Percentiles rank a stretch among this genome's conserved stretches.
These are phyloP conservation scores for Phytophthora palmivora DNA, from an alignment of 352 stramenopile species.

Conservation along the genomic window DNA sequence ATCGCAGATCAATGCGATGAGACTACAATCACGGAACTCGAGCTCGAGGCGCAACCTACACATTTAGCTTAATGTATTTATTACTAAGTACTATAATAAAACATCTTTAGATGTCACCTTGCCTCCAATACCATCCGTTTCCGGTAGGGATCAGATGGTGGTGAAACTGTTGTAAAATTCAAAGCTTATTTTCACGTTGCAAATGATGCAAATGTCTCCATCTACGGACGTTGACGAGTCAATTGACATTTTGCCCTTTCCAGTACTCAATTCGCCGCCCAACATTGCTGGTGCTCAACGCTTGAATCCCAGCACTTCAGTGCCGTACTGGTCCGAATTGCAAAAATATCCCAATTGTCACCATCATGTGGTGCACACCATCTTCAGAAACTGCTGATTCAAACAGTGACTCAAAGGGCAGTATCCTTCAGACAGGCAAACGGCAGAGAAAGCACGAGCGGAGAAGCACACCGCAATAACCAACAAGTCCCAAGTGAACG, in stretches of 20 bases:
- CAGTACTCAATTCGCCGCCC: slow-evolving; percentile 2
- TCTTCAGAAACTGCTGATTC: slow-evolving; percentile 1
- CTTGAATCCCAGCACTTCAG: slow-evolving; percentile 2
- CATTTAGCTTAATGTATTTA: slow-evolving; percentile 17
- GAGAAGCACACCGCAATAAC: slow-evolving; percentile 1
- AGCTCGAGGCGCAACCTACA: slow-evolving; percentile 29
- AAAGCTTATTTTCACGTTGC: not conserved
- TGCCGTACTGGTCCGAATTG: slow-evolving; percentile 11
- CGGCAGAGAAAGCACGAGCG: slow-evolving; percentile 8
- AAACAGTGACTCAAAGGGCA: slow-evolving; percentile 8
- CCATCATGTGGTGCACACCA: not conserved
- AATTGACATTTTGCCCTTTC: slow-evolving; percentile 6
- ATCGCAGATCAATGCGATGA: slow-evolving; percentile 78
- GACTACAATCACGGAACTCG: slow-evolving; percentile 38
- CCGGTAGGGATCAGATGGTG: slow-evolving; percentile 11
- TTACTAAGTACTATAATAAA: not conserved
- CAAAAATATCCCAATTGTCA: slow-evolving; percentile 5
- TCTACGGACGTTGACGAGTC: too few species aligned
- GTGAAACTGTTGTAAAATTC: slow-evolving; percentile 3
- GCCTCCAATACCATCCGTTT: not conserved
- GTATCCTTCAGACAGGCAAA: slow-evolving; percentile 19
- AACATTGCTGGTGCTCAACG: slow-evolving; percentile 8
- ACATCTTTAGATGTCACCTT: too few species aligned
- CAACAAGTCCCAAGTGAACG: not conserved
- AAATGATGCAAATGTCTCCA: not conserved